phyloP scores from a whole-genome alignment of 768 basidiomycete genomes.

The Pulveroboletus frians region DNA sequence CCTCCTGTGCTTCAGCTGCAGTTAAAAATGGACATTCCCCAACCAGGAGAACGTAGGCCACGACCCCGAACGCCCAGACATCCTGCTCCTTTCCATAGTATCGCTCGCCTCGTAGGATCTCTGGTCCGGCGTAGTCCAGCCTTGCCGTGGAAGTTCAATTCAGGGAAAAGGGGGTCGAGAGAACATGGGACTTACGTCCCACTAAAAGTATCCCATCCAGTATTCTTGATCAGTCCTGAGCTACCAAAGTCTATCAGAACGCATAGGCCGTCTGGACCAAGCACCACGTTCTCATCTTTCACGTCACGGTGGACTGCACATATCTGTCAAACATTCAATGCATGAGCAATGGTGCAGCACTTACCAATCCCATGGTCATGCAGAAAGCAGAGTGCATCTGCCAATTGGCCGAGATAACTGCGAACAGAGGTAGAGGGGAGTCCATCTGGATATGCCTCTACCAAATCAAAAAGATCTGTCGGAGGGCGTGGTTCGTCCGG shows the following conservation, averaged over 20 bases:
- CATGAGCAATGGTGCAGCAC: slow-evolving; percentile 17
- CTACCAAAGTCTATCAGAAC: slow-evolving; percentile 97
- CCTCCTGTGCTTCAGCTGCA: slow-evolving; percentile 85
- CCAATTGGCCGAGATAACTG: slow-evolving; percentile 88
- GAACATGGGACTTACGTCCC: slow-evolving; percentile 65
- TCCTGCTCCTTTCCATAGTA: slow-evolving; percentile 97
- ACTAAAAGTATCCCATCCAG: slow-evolving; percentile 88
- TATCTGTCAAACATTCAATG: slow-evolving; percentile 9
- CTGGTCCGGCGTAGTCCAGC: slow-evolving; percentile 92
- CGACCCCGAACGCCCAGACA: slow-evolving; percentile 97
- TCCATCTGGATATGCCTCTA: slow-evolving; percentile 84
- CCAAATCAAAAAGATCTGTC: slow-evolving; percentile 91
- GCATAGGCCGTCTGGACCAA: slow-evolving; percentile 75
- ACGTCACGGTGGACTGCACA: slow-evolving; percentile 86
- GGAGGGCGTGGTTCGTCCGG: slow-evolving; percentile 52
- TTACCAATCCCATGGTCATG: slow-evolving; percentile 88
- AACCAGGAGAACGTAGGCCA: slow-evolving; percentile 89
- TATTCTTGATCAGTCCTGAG: slow-evolving; percentile 76
- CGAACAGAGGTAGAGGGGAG: slow-evolving; percentile 69
- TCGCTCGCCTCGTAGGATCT: slow-evolving; percentile 90
- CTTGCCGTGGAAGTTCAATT: slow-evolving; percentile 34
- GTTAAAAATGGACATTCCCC: slow-evolving; percentile 92
- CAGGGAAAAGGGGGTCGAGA: slow-evolving; percentile 1
- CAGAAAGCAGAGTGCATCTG: slow-evolving; percentile 84
- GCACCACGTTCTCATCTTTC: slow-evolving; percentile 94